Base-by-base conservation (phyloP, 768 basidiomycete genomes). In the Suillus subluteus region DNA sequence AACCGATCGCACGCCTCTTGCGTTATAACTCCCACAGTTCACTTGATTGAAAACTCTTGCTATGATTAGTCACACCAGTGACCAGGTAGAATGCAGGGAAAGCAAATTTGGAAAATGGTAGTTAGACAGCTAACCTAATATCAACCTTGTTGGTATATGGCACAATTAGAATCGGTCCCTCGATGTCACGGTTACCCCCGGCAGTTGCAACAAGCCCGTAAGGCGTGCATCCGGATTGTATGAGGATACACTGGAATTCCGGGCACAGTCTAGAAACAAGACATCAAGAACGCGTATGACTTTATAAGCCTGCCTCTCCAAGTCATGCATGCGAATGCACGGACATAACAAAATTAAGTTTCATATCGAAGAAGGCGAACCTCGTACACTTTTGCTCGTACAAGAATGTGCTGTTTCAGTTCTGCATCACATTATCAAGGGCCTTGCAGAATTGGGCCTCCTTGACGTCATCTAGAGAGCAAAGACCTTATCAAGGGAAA, bases 201-300 rank as follows among this genome's bases (percentile, higher is more conserved):
- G 16, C 4, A 30, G 4, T 18, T 13, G 15, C 15, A 30, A 4
- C 52, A 54, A 30, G 48, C 48, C 23, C 6, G 23, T 26, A 23
- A 23, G 6, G 18, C 18, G 54, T 4, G 5, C 11, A 55, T 32
- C 32, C 18, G 4, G 18, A 55, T 32, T 32, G 54, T 21, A 32
- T 30, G 11, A 55, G 8, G 32, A 21, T 4, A 18, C 32, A 37
- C 7, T 55, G 32, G 4, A 32, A 32, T 32, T 3, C 32, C 32
- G 30, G 30, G 21, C 32, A 13, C n/a, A 5, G 6, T 54, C 18
- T 55, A 2, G 6, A 37, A 55, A 56, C 12, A 56, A 37, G 21
- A 56, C 11, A n/a, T 81, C 79, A 0, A 82, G 80, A 0, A 82
- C 84, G 2, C 82, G 79, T 62, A 73, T 26, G 16, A 52, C 30